Conservation (phyloP, 169 alveolate species). For the Miamiensis avidus region DNA sequence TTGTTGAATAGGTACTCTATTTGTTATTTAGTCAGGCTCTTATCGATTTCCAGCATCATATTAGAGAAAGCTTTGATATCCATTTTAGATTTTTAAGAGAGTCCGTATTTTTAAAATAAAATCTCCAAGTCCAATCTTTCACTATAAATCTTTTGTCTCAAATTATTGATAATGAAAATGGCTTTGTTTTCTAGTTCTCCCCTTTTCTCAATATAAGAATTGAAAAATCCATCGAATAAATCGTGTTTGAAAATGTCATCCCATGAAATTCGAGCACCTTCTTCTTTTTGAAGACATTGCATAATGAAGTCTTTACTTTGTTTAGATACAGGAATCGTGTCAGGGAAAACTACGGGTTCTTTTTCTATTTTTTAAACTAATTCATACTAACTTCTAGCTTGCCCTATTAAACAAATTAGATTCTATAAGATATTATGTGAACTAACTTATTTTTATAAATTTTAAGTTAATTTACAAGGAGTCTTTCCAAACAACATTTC, state of each 20-base stretch:
- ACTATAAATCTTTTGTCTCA: constrained; percentile 37
- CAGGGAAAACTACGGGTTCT: constrained; percentile 18
- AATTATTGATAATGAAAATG: constrained; percentile 35
- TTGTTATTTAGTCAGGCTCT: constrained; percentile 28
- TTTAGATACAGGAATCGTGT: constrained; percentile 19
- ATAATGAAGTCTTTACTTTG: constrained; percentile 29
- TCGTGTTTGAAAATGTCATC: constrained; percentile 38
- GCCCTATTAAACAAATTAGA: background rate
- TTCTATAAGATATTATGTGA: constrained; percentile 11
- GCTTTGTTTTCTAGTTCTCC: constrained; percentile 42
- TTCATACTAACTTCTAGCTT: constrained; percentile 22
- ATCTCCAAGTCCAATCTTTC: constrained; percentile 37
- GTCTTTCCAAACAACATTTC: constrained; percentile 42
- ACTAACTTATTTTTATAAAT: background rate
- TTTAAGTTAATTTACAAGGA: background rate
- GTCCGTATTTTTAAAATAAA: constrained; percentile 35
- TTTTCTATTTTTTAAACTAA: constrained; percentile 40
- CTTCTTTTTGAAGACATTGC: constrained; percentile 33
- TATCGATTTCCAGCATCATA: constrained; percentile 38
- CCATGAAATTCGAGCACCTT: constrained; percentile 45
- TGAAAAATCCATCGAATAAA: constrained; percentile 38
- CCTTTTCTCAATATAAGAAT: constrained; percentile 15
- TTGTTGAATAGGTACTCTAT: constrained; percentile 48
- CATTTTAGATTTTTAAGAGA: constrained; percentile 34
- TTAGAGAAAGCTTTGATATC: constrained; percentile 34